Base-by-base conservation (phyloP, 1,139 yeast genomes). In the Insectozyma bohioensis region DNA sequence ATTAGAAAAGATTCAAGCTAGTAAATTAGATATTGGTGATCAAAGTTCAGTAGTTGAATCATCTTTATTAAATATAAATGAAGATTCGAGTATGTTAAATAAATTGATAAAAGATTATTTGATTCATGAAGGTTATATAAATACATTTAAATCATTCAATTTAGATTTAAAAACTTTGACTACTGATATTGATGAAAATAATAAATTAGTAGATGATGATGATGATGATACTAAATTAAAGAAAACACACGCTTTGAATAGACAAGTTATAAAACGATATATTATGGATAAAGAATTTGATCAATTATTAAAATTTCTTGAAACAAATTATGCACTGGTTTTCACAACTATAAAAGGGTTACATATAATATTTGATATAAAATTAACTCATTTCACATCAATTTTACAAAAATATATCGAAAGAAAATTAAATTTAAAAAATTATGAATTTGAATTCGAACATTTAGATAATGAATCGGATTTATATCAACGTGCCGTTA, bases 61-160 rank as follows among this genome's bases (percentile, higher is more conserved):
- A 20, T 39, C 56, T 2, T 36, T 58, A 10, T 40, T 58, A 24
- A 54, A 57, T 27, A 41, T 54, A 12, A 49, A 52, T 30, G 60
- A 58, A 25, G 61, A 61, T 33, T 51, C 63, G 3, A 31, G 28
- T 4, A 52, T 75, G 25, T 57, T 80, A 31, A 78, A 81, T 47
- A 58, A 69, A 14, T 62, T 86, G 42, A 79, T 88, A 4, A 67
- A 76, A 36, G 80, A 81, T 5, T 87, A 86, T 54, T 72, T 88
- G 35, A 70, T 77, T 22, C 84, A 85, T 46, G 78, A 80, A 46
- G 96, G 96, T 0, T 80, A 76, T 49, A 65, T 75, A 34, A 81
- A 81, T 29, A 78, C 88, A 0, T 78, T 82, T 7, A 71, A 71
- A 36, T 79, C 86, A 0, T 80, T 87, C 46, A 59, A 72, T 17